Evolutionary conservation across 257 asterid genomes (phyloP), one percentile per base, ranked within the genome.

Genomic region (Rehmannia glutinosa): DNA sequence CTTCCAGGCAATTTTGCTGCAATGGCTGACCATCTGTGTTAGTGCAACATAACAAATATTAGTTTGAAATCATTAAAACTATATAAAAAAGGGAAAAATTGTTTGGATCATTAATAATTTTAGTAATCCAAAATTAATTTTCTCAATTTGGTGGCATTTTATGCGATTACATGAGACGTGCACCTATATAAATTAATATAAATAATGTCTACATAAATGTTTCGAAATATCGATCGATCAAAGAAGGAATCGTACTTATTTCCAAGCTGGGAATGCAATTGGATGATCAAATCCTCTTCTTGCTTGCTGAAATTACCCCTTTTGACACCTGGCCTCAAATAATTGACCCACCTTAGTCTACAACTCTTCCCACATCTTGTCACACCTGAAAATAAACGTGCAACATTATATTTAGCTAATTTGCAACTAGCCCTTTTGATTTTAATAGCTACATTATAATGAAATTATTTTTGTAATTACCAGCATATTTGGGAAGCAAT

Each of bases 321-420:
- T 17, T 66, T 76, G 10, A 76, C 68, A 0, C 81, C 77, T 0
- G 77, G 81, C 51, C 71, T 71, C 58, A 76, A 53, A 75, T 76
- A 76, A 54, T 76, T 76, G 39, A 76, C 77, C 81, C 81, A 71
- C 15, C 77, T 10, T 0, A 76, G 33, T 21, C 81, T 71, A 71
- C 81, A 76, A 28, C 81, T 76, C 75, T 71, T 76, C 58, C 77
- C 81, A 35, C 77, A 76, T 76, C 81, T 76, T 25, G 72, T 49
- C 2, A 76, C 33, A 5, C 81, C 77, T 76, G 27, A 76, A 59
- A 64, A 57, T 12, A 6, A n/a, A n/a, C n/a, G n/a, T 6, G 3
- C 35, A 52, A 42, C 5, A 33, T 11, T 1, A 17, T 13, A 23
- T 53, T 53, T 36, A 66, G n/a, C 5, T 2, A 4, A n/a, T n/a